These are phyloP conservation scores for Pythium angustatum DNA, from an alignment of 352 stramenopile genomes.

Conservation along the genomic window DNA sequence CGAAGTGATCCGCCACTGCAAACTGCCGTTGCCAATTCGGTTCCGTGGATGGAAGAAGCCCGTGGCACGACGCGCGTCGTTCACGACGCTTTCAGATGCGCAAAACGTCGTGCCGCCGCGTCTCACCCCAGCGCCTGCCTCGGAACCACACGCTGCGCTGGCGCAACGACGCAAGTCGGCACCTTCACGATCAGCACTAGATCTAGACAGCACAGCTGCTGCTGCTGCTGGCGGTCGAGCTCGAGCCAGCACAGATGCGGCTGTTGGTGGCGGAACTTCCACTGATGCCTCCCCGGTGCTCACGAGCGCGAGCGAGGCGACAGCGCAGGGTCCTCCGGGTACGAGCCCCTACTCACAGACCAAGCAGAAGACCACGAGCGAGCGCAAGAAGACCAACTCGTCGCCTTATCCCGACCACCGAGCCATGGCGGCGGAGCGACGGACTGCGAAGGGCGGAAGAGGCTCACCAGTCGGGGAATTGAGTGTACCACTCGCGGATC, in stretches of 20 bases:
- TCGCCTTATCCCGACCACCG: slow-evolving; percentile 32
- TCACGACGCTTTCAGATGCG: slow-evolving; percentile 3
- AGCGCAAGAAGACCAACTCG: slow-evolving; percentile 36
- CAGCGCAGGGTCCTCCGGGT: not conserved
- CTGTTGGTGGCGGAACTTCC: not conserved
- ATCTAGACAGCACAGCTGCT: not conserved
- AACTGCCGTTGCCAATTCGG: slow-evolving; percentile 62
- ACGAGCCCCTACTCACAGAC: slow-evolving; percentile 30
- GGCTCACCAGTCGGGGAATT: slow-evolving; percentile 15
- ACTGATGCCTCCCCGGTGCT: too few species aligned
- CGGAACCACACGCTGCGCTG: not conserved
- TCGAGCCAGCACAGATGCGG: slow-evolving; percentile 8
- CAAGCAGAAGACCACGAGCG: slow-evolving; percentile 30
- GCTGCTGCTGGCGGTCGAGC: not conserved
- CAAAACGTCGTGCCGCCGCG: not conserved
- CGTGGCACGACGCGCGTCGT: slow-evolving; percentile 10
- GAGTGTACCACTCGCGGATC: slow-evolving; percentile 13
- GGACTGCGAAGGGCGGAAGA: slow-evolving; percentile 15
- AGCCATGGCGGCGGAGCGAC: slow-evolving; percentile 21
- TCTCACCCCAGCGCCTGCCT: slow-evolving; percentile 1
- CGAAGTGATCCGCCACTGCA: slow-evolving; percentile 79
- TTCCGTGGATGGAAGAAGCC: slow-evolving; percentile 55
- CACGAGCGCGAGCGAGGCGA: not conserved
- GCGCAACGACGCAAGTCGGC: slow-evolving; percentile 25
- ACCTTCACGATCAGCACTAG: slow-evolving; percentile 1